Evolutionary conservation across 768 basidiomycete genomes (phyloP).

Genomic region (Leccinum sublutescens): DNA sequence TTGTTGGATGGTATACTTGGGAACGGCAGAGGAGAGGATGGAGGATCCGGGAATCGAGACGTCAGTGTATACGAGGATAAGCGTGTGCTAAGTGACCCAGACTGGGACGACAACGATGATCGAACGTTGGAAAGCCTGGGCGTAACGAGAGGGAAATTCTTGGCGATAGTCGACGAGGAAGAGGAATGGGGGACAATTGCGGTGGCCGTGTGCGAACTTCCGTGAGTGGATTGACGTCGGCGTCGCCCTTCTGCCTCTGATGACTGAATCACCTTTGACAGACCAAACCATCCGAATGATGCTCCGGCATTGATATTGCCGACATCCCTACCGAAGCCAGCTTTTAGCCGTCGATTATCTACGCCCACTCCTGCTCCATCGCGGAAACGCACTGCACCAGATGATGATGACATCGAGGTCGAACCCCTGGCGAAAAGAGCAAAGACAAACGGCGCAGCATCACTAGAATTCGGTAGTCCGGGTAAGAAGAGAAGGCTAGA

Average conservation of each 20-base stretch:
- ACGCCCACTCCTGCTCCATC: constrained; percentile 42
- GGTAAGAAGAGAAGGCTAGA: constrained; percentile 67
- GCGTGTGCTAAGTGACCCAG: constrained; percentile 85
- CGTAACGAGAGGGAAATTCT: constrained; percentile 79
- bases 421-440: constrained; percentile 59
- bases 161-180: constrained; percentile 88
- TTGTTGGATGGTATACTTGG: constrained; percentile 69
- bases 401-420: constrained; percentile 55
- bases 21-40: constrained; percentile 36
- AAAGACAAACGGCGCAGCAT: constrained; percentile 32
- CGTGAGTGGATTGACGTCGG: constrained; percentile 49
- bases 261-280: constrained; percentile 20
- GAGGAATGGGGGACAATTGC: constrained; percentile 70
- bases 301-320: constrained; percentile 62
- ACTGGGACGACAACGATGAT: constrained; percentile 87
- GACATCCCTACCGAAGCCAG: constrained; percentile 57
- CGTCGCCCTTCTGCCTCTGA: neutral
- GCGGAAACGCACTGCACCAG: constrained; percentile 57
- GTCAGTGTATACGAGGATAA: constrained; percentile 87
- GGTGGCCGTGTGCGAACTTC: constrained; percentile 63
- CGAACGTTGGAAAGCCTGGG: constrained; percentile 80
- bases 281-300: constrained; percentile 55
- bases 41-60: constrained; percentile 46
- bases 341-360: constrained; percentile 39
- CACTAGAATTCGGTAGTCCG: constrained; percentile 42